phyloP scores from a whole-genome alignment of 768 basidiomycete genomes.

The Tricholoma bakamatsutake region DNA sequence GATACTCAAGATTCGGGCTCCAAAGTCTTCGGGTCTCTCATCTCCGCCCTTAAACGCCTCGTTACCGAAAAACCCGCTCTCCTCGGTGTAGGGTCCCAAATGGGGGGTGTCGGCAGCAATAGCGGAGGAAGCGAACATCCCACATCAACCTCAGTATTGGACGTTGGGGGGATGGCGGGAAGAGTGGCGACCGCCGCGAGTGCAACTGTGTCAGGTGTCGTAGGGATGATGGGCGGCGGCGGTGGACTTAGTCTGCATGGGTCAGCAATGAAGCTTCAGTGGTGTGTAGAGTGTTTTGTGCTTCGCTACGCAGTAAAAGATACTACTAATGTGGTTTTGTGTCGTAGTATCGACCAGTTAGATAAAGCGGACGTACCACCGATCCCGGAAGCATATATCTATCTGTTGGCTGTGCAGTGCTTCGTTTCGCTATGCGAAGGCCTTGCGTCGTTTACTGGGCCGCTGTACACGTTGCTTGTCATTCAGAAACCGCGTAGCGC shows the following conservation, averaged over 20 bases:
- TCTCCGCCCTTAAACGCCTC: constrained; percentile 80
- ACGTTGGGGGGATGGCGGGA: constrained; percentile 67
- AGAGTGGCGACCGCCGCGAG: constrained; percentile 81
- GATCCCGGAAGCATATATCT: constrained; percentile 92
- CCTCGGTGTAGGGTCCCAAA: constrained; percentile 73
- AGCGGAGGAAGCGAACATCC: constrained; percentile 21
- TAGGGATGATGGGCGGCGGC: constrained; percentile 75
- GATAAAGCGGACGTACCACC: constrained; percentile 95
- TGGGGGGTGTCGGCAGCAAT: constrained; percentile 72
- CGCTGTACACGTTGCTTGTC: constrained; percentile 68
- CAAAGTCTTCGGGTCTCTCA: constrained; percentile 69
- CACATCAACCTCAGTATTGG: constrained; percentile 48
- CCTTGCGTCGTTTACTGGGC: constrained; percentile 66
- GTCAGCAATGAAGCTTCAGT: constrained; percentile 85
- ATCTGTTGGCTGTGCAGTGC: constrained; percentile 87
- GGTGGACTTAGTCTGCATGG: constrained; percentile 66
- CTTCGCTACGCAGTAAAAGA: background rate
- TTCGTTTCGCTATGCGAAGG: constrained; percentile 84
- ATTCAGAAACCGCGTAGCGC: constrained; percentile 58
- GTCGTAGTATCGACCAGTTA: constrained; percentile 85
- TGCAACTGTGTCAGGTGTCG: constrained; percentile 78
- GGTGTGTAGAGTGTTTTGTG: constrained; percentile 42
- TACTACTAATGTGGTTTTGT: background rate
- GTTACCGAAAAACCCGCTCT: constrained; percentile 85
- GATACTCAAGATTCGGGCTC: constrained; percentile 57